Conservation (phyloP, 2,329 filamentous ascomycete genomes). For the Xylaria sp. region DNA sequence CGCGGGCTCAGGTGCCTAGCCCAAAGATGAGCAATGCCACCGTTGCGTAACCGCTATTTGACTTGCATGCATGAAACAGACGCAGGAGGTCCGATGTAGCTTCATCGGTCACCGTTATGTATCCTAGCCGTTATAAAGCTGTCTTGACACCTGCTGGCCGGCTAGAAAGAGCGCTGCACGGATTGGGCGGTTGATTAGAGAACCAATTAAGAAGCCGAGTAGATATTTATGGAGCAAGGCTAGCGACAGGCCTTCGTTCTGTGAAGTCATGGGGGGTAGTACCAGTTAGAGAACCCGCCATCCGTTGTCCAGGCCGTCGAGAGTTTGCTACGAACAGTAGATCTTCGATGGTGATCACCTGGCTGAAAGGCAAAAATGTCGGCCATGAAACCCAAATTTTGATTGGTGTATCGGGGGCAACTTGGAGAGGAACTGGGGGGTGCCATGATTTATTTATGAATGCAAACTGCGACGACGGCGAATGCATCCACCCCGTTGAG, state of each 20-base stretch:
- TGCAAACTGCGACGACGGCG: slow-evolving; percentile 10
- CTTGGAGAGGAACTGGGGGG: slow-evolving; percentile 17
- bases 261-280: slow-evolving; percentile 29
- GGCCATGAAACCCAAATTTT: slow-evolving; percentile 16
- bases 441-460: slow-evolving; percentile 25
- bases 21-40: slow-evolving; percentile 30
- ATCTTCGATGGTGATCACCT: slow-evolving; percentile 35
- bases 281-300: slow-evolving; percentile 17
- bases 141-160: slow-evolving; percentile 25
- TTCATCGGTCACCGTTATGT: slow-evolving; percentile 42
- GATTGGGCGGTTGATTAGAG: slow-evolving; percentile 39
- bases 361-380: slow-evolving; percentile 22
- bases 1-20: slow-evolving; percentile 14
- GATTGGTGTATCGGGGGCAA: slow-evolving; percentile 29
- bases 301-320: slow-evolving; percentile 22
- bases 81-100: slow-evolving; percentile 45
- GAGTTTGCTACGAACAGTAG: slow-evolving; percentile 27
- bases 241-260: slow-evolving; percentile 24
- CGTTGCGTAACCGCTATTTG: slow-evolving; percentile 44
- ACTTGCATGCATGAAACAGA: slow-evolving; percentile 47
- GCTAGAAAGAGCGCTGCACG: slow-evolving; percentile 28
- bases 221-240: slow-evolving; percentile 20
- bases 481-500: slow-evolving; percentile 11
- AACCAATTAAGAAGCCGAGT: slow-evolving; percentile 25
- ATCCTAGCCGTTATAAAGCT: slow-evolving; percentile 22